Conservation (phyloP, 495 filamentous ascomycete genomes). For the Parathielavia hyrcaniae region DNA sequence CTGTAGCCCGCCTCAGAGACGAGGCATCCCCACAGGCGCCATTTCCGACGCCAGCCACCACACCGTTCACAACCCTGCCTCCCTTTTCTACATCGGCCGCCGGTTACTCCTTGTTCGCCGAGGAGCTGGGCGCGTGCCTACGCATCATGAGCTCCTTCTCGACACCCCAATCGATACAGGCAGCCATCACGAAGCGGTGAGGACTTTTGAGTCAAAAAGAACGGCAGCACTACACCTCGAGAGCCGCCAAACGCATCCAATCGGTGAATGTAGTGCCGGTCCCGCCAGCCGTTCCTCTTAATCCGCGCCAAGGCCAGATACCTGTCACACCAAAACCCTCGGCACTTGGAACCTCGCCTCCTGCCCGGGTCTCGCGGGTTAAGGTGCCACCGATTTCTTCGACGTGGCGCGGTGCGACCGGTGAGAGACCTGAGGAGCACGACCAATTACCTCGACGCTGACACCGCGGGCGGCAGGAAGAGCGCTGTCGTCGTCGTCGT, state of each 20-base stretch:
- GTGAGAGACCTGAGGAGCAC: background rate
- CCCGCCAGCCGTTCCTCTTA: background rate
- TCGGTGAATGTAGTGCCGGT: background rate
- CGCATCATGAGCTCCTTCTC: background rate
- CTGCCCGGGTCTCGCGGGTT: background rate
- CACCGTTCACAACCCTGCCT: background rate
- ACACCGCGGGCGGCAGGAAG: background rate
- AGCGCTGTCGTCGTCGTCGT: background rate
- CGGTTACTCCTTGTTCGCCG: constrained; percentile 6
- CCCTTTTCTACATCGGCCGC: background rate
- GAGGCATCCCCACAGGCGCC: background rate
- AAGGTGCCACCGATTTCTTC: background rate
- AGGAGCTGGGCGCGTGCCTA: background rate
- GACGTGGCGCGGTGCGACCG: background rate
- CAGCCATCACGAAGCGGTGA: background rate
- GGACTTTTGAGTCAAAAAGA: background rate
- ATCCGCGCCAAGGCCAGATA: background rate
- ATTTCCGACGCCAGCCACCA: background rate
- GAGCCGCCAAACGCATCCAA: background rate
- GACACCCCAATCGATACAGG: background rate
- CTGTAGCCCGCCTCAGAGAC: background rate
- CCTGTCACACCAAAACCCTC: background rate
- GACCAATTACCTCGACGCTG: background rate
- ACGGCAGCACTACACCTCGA: background rate
- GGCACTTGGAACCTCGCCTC: background rate